Evolutionary conservation across 768 basidiomycete species (phyloP).

Genomic region (Leucosporidium yakuticum): DNA sequence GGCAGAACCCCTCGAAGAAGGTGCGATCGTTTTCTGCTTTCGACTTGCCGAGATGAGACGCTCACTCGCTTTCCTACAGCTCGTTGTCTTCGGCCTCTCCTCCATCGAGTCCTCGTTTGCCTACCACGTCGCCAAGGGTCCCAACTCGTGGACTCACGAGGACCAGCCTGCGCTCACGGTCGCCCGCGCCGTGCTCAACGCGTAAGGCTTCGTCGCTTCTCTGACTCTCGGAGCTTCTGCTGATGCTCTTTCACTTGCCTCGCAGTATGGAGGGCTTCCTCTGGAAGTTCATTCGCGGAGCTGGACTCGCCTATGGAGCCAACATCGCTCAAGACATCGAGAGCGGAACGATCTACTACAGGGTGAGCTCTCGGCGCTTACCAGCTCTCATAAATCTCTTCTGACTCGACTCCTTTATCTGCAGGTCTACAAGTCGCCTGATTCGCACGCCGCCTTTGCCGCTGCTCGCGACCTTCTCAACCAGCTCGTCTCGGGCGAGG

Average conservation of each 20-base stretch:
- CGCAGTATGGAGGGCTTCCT: conserved; percentile 72
- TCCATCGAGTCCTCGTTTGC: conserved; percentile 92
- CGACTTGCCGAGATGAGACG: no score
- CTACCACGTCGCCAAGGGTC: conserved; percentile 67
- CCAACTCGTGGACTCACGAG: conserved; percentile 67
- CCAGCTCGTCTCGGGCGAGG: conserved; percentile 74
- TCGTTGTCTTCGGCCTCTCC: conserved; percentile 77
- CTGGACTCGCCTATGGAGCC: conserved; percentile 68
- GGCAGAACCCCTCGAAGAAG: conserved; percentile 64
- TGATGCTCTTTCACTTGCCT: no score
- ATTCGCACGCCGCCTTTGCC: conserved; percentile 61
- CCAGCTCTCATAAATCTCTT: neutral
- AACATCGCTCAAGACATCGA: conserved; percentile 35
- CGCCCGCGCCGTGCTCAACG: conserved; percentile 81
- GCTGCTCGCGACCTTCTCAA: conserved; percentile 71
- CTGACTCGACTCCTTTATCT: neutral
- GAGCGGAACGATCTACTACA: conserved; percentile 33
- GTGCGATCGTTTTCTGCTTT: conserved; percentile 46
- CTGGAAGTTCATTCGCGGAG: conserved; percentile 89
- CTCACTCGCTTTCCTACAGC: conserved; percentile 47
- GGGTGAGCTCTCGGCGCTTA: conserved; percentile 36
- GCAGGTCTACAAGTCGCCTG: conserved; percentile 29
- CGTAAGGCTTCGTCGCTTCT: conserved; percentile 37
- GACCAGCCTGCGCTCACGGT: conserved; percentile 79
- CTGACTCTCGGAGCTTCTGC: no score